Evolutionary conservation across 139 green algal genomes (phyloP).

Genomic region (Nannochloris sp.): DNA sequence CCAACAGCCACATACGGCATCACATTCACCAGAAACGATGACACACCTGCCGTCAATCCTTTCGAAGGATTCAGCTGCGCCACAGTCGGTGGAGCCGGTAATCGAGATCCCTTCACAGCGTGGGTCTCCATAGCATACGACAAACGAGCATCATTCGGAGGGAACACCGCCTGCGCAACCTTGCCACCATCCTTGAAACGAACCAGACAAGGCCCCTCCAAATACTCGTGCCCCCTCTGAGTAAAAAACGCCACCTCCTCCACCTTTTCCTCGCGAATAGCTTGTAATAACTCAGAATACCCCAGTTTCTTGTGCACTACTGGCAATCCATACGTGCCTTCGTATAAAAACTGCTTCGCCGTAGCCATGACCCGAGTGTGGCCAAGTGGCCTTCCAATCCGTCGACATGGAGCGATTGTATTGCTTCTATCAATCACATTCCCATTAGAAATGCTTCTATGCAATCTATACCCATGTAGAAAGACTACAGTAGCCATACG

Average conservation of each 20-base stretch:
- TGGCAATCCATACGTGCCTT: slow-evolving; percentile 31
- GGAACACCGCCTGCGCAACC: slow-evolving; percentile 55
- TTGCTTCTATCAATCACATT: not conserved
- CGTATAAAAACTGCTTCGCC: slow-evolving; percentile 32
- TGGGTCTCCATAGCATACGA: slow-evolving; percentile 61
- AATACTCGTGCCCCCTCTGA: not conserved
- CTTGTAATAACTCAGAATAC: slow-evolving; percentile 50
- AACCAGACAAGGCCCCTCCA: slow-evolving; percentile 57
- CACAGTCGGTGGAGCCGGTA: slow-evolving; percentile 10
- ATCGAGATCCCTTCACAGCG: slow-evolving; percentile 26
- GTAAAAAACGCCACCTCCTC: slow-evolving; percentile 55
- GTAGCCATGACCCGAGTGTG: not conserved
- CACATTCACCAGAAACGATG: slow-evolving; percentile 12
- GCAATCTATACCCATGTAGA: not conserved
- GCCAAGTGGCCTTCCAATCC: not conserved
- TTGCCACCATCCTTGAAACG: slow-evolving; percentile 21
- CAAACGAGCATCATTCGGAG: slow-evolving; percentile 40
- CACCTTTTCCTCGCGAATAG: slow-evolving; percentile 43
- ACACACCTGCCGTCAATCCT: not conserved
- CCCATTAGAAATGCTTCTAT: not conserved
- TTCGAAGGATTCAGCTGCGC: slow-evolving; percentile 17
- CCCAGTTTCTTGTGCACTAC: slow-evolving; percentile 22
- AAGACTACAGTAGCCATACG: too few relatives aligned
- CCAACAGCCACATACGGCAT: slow-evolving; percentile 32
- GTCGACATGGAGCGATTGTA: not conserved